These are phyloP conservation scores for Russula virescens DNA, from an alignment of 768 basidiomycete species.

Conservation along the genomic window DNA sequence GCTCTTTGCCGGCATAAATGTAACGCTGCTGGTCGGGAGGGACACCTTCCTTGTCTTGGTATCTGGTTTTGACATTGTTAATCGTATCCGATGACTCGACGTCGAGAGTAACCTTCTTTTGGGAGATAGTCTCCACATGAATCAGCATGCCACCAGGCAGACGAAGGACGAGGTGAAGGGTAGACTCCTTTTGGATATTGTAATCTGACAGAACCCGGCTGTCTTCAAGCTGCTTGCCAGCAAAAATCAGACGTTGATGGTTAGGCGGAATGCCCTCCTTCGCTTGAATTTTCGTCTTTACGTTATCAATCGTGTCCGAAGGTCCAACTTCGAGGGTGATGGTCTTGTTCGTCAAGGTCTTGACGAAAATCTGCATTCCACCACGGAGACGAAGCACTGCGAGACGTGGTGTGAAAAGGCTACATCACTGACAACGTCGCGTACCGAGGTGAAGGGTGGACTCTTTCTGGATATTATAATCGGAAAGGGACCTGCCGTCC, in stretches of 20 bases:
- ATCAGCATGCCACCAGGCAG: too few relatives aligned
- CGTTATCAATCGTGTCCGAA: conserved; percentile 32
- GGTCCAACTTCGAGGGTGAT: conserved; percentile 50
- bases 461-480: conserved; percentile 34
- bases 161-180: too few relatives aligned
- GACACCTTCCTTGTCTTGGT: conserved; percentile 32
- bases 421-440: conserved; percentile 6
- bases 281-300: conserved; percentile 33
- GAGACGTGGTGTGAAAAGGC: neutral
- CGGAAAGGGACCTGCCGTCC: conserved; percentile 43
- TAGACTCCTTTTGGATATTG: too few relatives aligned
- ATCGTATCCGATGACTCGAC: too few relatives aligned
- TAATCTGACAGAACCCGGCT: too few relatives aligned
- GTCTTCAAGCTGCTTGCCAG: too few relatives aligned
- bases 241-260: too few relatives aligned
- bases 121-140: too few relatives aligned
- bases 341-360: conserved; percentile 47
- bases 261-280: too few relatives aligned
- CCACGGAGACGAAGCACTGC: conserved; percentile 38
- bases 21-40: conserved; percentile 32
- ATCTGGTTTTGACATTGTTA: too few relatives aligned
- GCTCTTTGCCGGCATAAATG: conserved; percentile 32
- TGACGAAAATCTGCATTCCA: conserved; percentile 47
- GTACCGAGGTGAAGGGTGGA: conserved; percentile 30
- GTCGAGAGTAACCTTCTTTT: too few relatives aligned